Base-by-base conservation (phyloP, 345 rosid species). In the Xanthoceras sorbifolium region DNA sequence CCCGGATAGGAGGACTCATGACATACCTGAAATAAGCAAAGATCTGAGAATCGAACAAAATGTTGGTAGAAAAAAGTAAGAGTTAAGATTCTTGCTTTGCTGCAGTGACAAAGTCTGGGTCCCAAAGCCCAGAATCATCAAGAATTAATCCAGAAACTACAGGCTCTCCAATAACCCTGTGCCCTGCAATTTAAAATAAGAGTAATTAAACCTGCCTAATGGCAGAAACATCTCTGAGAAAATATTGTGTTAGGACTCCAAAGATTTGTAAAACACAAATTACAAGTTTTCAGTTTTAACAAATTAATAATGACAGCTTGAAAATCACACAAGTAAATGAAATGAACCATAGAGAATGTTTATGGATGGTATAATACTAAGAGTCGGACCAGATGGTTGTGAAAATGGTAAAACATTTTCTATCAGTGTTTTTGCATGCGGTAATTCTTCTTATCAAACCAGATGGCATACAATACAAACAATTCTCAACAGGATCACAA, bases 1-100 rank as follows among this genome's bases (percentile, higher is more conserved):
- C 73, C 82, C 99, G 90, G 29, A 96, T 88, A 28, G 99, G 99
- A 67, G 99, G 99, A 80, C 99, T 96, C 97, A 93, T 96, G 74
- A 96, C 97, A 88, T 83, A 93, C 87, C 99, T 96, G 88, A 80
- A 84, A 74, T 31, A 68, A 69, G 25, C 73, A 61, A 82, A 64
- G 67, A 38, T 61, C 54, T 64, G 64, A 32, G 55, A 69, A 64
- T 44, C n/a, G 2, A 52, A 59, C 44, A 14, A 59, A 72, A 75
- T 68, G 4, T 40, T 69, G 61, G 46, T 22, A 54, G 65, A 44
- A 2, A 17, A 70, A 75, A 18, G 40, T 62, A 54, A 22, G 26
- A 31, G 44, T 65, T 62, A 52, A 14, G 64, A 48, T 23, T 60
- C 88, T 86, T 89, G 80, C 99, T 89, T 90, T 85, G 99, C 89